Conservation (phyloP, 306 rosid species). For the Dryas octopetala region DNA sequence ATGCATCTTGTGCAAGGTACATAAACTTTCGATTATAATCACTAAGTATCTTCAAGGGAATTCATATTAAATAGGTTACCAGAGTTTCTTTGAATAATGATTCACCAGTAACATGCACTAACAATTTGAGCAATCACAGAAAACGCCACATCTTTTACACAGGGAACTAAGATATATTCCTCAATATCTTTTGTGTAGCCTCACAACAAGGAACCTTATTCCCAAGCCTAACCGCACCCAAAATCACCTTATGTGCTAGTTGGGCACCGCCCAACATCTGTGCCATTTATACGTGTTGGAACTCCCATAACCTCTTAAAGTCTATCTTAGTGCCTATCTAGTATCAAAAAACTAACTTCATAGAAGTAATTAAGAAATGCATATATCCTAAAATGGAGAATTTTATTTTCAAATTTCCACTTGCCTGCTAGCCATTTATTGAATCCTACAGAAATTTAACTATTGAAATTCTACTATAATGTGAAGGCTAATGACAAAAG, state of each 20-base stretch:
- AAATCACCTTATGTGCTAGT: neutral
- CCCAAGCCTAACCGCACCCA: neutral
- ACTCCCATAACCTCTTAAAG: neutral
- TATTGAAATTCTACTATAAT: too few relatives aligned
- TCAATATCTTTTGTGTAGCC: neutral
- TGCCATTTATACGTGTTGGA: neutral
- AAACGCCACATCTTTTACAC: neutral
- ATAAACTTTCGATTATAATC: conserved; percentile 5
- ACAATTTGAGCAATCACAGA: neutral
- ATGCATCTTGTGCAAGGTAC: conserved; percentile 99
- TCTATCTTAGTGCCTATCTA: neutral
- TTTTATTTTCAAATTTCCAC: too few relatives aligned
- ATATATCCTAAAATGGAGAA: too few relatives aligned
- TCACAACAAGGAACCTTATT: neutral
- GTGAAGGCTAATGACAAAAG: too few relatives aligned
- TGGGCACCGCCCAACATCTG: neutral
- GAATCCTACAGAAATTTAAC: too few relatives aligned
- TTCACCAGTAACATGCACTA: neutral
- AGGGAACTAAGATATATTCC: too few relatives aligned
- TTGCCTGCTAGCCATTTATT: too few relatives aligned
- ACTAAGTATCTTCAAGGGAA: conserved; percentile 1
- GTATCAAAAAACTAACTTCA: neutral
- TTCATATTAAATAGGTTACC: neutral
- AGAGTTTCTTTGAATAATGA: neutral
- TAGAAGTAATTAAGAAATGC: too few relatives aligned